A percentile compares a stretch with the other conserved stretches of the same genome.
phyloP scores from a whole-genome alignment of 202 grass and related monocot genomes.

The Musa balbisiana region DNA sequence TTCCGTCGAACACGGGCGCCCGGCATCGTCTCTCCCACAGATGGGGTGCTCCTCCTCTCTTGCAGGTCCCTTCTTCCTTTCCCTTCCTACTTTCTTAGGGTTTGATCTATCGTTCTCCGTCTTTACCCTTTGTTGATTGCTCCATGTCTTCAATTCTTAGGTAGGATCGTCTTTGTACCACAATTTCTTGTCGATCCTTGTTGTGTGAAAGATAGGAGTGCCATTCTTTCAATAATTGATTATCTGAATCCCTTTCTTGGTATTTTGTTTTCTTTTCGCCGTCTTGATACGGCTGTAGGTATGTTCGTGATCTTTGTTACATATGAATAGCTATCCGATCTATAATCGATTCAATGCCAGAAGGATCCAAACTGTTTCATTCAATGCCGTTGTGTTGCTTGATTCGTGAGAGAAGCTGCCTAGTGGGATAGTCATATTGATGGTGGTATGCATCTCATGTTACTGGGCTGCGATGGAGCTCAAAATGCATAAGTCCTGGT shows the following conservation, averaged over 20 bases:
- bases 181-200: background rate
- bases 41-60: conserved; percentile 90
- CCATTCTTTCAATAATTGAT: background rate
- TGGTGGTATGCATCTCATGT: background rate
- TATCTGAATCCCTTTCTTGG: background rate
- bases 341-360: too few species aligned
- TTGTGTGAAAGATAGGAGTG: background rate
- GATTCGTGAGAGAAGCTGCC: background rate
- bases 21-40: conserved; percentile 1
- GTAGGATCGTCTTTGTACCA: background rate
- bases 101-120: background rate
- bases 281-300: too few species aligned
- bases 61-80: conserved; percentile 37
- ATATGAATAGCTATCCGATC: too few species aligned
- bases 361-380: too few species aligned
- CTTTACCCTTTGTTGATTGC: background rate
- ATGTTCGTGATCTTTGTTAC: too few species aligned
- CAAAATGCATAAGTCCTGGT: background rate
- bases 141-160: background rate
- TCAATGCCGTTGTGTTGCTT: background rate
- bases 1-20: background rate
- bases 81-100: conserved; percentile 4
- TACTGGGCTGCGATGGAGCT: background rate
- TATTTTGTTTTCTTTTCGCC: background rate
- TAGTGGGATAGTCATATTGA: background rate